A percentile compares a stretch with the other conserved stretches of the same genome.
phyloP scores from a whole-genome alignment of 331 rosid genomes.

The Cydonia oblonga region DNA sequence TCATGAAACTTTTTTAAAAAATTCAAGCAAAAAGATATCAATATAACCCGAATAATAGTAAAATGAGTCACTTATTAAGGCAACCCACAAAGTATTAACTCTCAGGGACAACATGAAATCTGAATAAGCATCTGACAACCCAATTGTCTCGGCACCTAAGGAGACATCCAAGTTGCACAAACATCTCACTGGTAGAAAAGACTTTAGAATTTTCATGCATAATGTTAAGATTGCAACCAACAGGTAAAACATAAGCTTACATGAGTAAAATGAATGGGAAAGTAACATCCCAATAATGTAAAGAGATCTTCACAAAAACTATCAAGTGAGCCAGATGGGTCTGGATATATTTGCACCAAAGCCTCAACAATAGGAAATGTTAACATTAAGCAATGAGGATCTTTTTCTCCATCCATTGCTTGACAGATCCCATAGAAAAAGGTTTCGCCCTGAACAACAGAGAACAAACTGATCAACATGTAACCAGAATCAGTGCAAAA shows the following conservation, averaged over 20 bases:
- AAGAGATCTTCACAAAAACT: constrained; percentile 52
- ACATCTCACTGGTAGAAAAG: not conserved
- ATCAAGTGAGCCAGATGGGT: constrained; percentile 62
- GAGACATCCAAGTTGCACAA: not conserved
- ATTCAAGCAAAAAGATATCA: too few relatives aligned
- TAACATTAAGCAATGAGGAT: constrained; percentile 75
- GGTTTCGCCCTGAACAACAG: constrained; percentile 57
- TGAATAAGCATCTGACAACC: not conserved
- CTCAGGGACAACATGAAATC: too few relatives aligned
- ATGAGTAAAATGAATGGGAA: constrained; percentile 96
- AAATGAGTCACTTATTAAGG: too few relatives aligned
- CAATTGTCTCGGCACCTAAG: not conserved
- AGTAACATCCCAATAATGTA: constrained; percentile 74
- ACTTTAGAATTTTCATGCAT: not conserved
- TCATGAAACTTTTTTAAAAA: too few relatives aligned
- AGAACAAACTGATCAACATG: constrained; percentile 8
- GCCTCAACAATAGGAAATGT: constrained; percentile 57
- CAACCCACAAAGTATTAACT: too few relatives aligned
- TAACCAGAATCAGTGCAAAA: not conserved
- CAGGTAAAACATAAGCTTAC: constrained; percentile 40
- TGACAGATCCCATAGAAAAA: constrained; percentile 71
- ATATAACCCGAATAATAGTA: too few relatives aligned
- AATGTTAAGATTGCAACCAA: not conserved
- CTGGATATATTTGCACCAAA: constrained; percentile 56
- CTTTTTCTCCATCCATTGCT: constrained; percentile 81